phyloP scores from a whole-genome alignment of 495 filamentous ascomycete genomes.

The Neurospora sp. region DNA sequence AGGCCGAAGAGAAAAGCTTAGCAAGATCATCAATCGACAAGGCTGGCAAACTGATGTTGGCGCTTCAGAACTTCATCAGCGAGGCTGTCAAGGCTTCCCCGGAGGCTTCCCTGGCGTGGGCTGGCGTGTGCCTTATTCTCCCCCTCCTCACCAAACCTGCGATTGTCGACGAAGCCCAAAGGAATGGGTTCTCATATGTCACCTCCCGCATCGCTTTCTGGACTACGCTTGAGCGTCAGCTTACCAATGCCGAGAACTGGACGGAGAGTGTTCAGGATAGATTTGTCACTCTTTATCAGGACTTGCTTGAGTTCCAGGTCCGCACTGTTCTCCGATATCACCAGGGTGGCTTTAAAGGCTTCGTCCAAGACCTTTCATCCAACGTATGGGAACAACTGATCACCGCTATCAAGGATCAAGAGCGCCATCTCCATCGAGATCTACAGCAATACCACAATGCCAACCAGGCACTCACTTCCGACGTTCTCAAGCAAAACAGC shows the following conservation, averaged over 20 bases:
- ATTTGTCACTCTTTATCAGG: background rate
- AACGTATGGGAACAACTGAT: background rate
- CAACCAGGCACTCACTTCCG: rapidly evolving
- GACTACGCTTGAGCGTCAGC: slow-evolving; percentile 4
- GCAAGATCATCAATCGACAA: slow-evolving; percentile 1
- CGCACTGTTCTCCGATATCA: background rate
- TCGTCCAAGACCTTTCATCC: background rate
- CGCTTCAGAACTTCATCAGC: slow-evolving; percentile 9
- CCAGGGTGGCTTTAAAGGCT: background rate
- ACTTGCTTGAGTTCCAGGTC: background rate
- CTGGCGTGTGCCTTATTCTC: slow-evolving; percentile 16
- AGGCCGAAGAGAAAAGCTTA: background rate
- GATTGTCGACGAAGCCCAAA: slow-evolving; percentile 9
- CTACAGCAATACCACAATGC: background rate
- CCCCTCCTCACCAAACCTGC: slow-evolving; percentile 16
- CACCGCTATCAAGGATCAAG: background rate
- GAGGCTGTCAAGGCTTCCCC: slow-evolving; percentile 13
- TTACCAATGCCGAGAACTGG: background rate
- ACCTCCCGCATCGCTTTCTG: slow-evolving; percentile 16
- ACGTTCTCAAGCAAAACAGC: background rate
- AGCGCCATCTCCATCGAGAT: background rate
- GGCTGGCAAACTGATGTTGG: background rate
- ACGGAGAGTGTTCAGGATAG: background rate
- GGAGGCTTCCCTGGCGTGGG: slow-evolving; percentile 14
- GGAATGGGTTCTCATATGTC: slow-evolving; percentile 16